Evolutionary conservation across 306 rosid species (phyloP), one percentile per base, ranked within the genome.

Genomic region (Cucurbita maxima): DNA sequence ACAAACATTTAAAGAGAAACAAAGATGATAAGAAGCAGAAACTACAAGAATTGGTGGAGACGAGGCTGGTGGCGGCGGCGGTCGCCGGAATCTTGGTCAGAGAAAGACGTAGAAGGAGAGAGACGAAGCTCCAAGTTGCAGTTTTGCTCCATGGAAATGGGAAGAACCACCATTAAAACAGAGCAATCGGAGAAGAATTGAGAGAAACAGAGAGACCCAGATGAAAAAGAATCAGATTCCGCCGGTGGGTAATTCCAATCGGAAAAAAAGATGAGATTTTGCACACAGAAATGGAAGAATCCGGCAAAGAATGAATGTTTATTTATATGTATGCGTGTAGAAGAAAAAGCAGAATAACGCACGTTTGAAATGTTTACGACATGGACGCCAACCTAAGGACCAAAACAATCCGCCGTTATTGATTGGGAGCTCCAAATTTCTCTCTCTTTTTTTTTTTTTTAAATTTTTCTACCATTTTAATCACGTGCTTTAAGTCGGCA

Each of bases 71-170:
- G 19, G 20, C 25, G 30, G 72, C 61, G 37, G 8, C n/a, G 25
- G 69, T 10, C 61, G 25, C 71, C 40, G 69, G 58, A 47, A 25
- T 22, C 10, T 7, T 6, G 12, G 6, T 7, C 3, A 73, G 78
- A 53, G 19, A 34, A 52, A 48, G 82, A 43, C 30, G 89, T 86
- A 36, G 82, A 72, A 50, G 73, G 43, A 47, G 73, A 68, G 10
- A 91, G 96, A 5, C 78, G 22, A 41, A 91, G 96, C 63, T 89
- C 96, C 81, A 89, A 77, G 78, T 84, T 89, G 87, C 86, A 86
- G 57, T 82, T 84, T 40, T 79, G 76, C 68, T 78, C 84, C 87
- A 84, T 84, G 74, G 45, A 20, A 37, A 70, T 0, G 55, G 74
- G 74, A 2, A 48, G 74, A 48, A 69, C 14, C 15, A 43, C 44